Percentiles rank a stretch among this genome's conserved stretches.
These are phyloP conservation scores for Primulina tabacum DNA, from an alignment of 257 asterid genomes.

Conservation along the genomic window DNA sequence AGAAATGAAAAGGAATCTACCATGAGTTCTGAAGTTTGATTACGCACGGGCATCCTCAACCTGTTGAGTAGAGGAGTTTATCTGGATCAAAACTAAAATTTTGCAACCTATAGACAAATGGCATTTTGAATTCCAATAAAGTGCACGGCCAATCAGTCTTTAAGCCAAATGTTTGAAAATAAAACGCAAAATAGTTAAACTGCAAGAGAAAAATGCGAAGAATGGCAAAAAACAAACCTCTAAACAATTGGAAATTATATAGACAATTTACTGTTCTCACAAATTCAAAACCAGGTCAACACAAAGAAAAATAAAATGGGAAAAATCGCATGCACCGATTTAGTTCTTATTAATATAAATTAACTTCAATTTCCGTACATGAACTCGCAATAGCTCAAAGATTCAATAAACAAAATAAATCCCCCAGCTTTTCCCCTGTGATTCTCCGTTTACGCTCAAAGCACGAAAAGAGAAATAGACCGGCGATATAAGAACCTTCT, in stretches of 20 bases:
- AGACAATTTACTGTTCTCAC: background rate
- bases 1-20: constrained; percentile 20
- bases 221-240: background rate
- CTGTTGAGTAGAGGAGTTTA: constrained; percentile 26
- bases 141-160: background rate
- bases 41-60: constrained; percentile 18
- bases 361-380: background rate
- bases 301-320: background rate
- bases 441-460: background rate
- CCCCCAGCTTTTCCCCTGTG: background rate
- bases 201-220: background rate
- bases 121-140: constrained; percentile 4
- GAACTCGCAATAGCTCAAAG: background rate
- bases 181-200: background rate
- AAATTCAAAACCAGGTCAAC: background rate
- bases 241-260: no score
- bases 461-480: no score
- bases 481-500: no score
- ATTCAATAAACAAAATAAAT: background rate
- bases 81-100: constrained; percentile 15
- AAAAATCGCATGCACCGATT: background rate
- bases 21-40: constrained; percentile 29
- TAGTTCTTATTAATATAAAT: background rate
- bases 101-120: constrained; percentile 1
- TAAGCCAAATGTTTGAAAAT: background rate